These are phyloP conservation scores for Metschnikowia dekortorum DNA, from an alignment of 805 yeast genomes.

Conservation along the genomic window DNA sequence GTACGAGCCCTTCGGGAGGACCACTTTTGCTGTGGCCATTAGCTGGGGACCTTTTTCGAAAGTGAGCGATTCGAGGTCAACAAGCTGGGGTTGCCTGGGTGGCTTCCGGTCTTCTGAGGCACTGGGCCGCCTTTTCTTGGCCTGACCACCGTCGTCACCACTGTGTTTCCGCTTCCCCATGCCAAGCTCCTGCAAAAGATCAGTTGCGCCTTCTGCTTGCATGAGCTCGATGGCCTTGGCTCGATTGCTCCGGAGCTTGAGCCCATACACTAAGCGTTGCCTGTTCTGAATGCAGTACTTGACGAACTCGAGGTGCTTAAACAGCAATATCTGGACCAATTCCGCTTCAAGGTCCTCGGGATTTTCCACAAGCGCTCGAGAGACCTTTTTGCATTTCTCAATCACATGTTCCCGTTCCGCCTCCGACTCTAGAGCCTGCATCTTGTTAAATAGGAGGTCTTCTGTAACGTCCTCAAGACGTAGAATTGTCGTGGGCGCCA, in stretches of 20 bases:
- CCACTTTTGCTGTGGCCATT: conserved; percentile 61
- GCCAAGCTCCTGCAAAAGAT: conserved; percentile 41
- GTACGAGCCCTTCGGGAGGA: conserved; percentile 79
- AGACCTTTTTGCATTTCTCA: conserved; percentile 33
- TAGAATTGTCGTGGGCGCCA: neutral
- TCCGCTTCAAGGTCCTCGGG: conserved; percentile 48
- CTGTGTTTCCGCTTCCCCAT: conserved; percentile 14
- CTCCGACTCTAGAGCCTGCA: conserved; percentile 35
- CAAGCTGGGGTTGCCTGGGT: conserved; percentile 42
- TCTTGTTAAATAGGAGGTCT: conserved; percentile 19
- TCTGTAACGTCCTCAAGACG: conserved; percentile 12
- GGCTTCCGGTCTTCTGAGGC: conserved; percentile 2
- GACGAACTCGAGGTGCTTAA: conserved; percentile 48
- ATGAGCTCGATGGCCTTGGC: conserved; percentile 41
- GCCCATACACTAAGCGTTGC: conserved; percentile 50
- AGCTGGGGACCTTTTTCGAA: conserved; percentile 74
- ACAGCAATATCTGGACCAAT: conserved; percentile 50
- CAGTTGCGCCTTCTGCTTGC: conserved; percentile 35
- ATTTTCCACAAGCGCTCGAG: conserved; percentile 31
- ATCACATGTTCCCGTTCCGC: conserved; percentile 38
- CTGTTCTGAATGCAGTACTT: conserved; percentile 48
- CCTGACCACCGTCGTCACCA: neutral
- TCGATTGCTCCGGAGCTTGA: conserved; percentile 36
- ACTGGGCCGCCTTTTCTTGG: neutral
- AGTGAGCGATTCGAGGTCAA: conserved; percentile 59